A percentile compares a stretch with the other conserved stretches of the same genome.
phyloP scores from a whole-genome alignment of 176 grass and related monocot species.

The Canna indica region DNA sequence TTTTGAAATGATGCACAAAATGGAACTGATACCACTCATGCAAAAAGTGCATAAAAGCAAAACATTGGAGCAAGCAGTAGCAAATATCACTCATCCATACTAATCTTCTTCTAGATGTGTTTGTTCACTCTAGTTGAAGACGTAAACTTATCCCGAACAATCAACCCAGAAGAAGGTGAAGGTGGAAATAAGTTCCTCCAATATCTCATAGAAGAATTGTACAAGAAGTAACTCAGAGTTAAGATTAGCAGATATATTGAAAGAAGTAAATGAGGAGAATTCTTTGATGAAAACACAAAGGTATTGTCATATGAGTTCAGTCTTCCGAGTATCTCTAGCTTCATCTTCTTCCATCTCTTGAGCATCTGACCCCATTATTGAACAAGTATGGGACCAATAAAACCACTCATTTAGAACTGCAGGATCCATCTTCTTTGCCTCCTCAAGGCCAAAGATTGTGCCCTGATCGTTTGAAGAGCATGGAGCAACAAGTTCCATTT shows the following conservation, averaged over 20 bases:
- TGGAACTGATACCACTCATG: too few relatives aligned
- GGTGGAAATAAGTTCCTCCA: neutral
- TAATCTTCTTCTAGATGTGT: neutral
- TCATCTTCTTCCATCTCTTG: neutral
- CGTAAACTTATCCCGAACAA: neutral
- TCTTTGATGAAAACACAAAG: neutral
- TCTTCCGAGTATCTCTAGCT: too few relatives aligned
- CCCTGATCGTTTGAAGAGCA: neutral
- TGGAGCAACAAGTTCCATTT: neutral
- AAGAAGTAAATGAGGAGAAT: neutral
- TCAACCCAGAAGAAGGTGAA: neutral
- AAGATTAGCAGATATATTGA: neutral
- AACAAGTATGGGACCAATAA: neutral
- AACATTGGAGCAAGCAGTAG: too few relatives aligned
- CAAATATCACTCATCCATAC: too few relatives aligned
- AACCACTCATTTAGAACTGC: neutral
- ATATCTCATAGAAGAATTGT: conserved; percentile 26
- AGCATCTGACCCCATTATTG: neutral
- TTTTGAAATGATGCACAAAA: too few relatives aligned
- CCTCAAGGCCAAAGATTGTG: neutral
- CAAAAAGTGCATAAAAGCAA: too few relatives aligned
- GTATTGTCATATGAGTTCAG: too few relatives aligned
- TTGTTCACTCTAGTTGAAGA: neutral
- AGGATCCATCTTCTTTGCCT: neutral
- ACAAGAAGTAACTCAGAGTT: neutral